Base-by-base conservation (phyloP, 108 stramenopile genomes). In the Skeletonema potamos region DNA sequence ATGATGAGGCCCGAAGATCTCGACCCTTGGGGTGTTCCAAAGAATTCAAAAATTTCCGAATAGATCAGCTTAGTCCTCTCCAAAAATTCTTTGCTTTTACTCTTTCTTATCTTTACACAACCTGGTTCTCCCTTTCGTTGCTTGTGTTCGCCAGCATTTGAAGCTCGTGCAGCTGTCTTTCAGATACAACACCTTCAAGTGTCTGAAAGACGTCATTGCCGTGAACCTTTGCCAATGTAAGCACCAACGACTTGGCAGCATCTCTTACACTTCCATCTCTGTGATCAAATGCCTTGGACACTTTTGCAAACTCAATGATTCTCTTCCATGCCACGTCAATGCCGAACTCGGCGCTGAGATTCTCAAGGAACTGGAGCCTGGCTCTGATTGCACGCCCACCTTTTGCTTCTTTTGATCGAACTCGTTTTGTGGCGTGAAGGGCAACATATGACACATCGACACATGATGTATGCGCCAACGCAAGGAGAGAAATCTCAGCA, bases 251-350 rank as follows among this genome's bases (percentile, higher is more conserved):
- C 30, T 70, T 81, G 11, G 67, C 69, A 4, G 64, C 39, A 30
- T 81, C 80, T 54, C 80, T 63, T 3, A 81, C 80, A 13, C 68
- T 68, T 57, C 54, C 68, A 30, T 81, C 80, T 62, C 65, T 70
- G 69, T 81, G 72, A 10, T 80, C 62, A 59, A 80, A 73, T 13
- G 58, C 37, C 11, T 64, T 64, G 68, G 55, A 54, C 1, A 27
- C 43, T 34, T 73, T 69, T 32, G 54, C 73, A 70, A 81, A 81
- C 4, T 81, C 69, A 17, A 81, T 27, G 13, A 64, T 67, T 22
- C 69, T 61, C 27, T 66, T 68, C 73, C 70, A 74, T 27, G 57
- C 39, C 12, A 74, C 69, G 54, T 64, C 34, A 2, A 51, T 51
- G 10, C 39, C 64, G 46, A 81, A 74, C 22, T 81, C 80, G 12